A percentile compares a stretch with the other conserved stretches of the same genome.
Evolutionary conservation across 176 grass and related monocot genomes (phyloP).

Genomic region (Panicum miliaceum): DNA sequence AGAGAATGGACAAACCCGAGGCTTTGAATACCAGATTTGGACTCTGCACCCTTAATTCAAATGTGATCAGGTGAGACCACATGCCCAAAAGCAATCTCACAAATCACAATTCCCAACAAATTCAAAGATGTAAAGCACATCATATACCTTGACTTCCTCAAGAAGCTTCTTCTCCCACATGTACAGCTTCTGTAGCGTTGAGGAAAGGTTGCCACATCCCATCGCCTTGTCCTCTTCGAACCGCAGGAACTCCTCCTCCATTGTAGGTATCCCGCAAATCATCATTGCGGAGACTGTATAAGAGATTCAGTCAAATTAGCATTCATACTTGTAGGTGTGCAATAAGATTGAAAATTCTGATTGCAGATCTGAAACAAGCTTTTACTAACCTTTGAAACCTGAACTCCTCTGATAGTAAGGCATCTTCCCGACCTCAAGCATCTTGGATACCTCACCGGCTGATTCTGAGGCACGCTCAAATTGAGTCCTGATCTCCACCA

Average conservation of each 20-base stretch:
- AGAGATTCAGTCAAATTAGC: constrained; percentile 13
- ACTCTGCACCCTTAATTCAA: neutral
- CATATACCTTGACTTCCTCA: constrained; percentile 93
- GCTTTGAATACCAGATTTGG: neutral
- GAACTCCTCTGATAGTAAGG: constrained; percentile 87
- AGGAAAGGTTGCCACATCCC: constrained; percentile 84
- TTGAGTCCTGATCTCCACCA: constrained; percentile 77
- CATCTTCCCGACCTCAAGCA: constrained; percentile 97
- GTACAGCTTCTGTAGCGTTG: constrained; percentile 91
- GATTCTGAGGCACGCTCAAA: constrained; percentile 79
- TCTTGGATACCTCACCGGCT: constrained; percentile 70
- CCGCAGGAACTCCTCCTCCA: constrained; percentile 65
- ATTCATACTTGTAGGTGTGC: neutral
- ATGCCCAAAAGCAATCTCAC: constrained; percentile 27
- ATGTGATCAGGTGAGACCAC: constrained; percentile 10
- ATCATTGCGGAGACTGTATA: constrained; percentile 69
- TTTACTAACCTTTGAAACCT: constrained; percentile 71
- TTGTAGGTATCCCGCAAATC: constrained; percentile 75
- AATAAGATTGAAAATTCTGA: neutral
- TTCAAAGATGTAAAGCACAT: constrained; percentile 33
- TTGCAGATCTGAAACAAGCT: constrained; percentile 7
- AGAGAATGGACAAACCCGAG: constrained; percentile 26
- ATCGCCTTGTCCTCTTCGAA: constrained; percentile 84
- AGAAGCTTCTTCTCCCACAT: constrained; percentile 98
- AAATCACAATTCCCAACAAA: constrained; percentile 10